Percentiles rank a stretch among this genome's conserved stretches.
These are phyloP conservation scores for Articulospora tetracladia DNA, from an alignment of 495 filamentous ascomycete genomes.

Conservation along the genomic window DNA sequence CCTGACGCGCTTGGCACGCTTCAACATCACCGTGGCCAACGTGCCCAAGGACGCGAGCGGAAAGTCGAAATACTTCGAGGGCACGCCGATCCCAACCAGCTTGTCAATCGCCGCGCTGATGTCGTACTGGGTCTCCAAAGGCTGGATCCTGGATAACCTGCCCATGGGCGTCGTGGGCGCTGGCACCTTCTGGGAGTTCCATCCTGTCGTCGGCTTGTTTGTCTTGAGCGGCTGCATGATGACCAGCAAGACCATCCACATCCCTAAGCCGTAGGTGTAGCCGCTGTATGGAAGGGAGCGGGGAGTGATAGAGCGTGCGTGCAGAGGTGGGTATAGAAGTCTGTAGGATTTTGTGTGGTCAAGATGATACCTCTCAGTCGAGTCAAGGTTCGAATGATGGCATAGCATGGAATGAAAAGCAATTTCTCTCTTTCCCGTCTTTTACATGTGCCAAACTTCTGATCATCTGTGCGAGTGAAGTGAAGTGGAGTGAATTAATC, in stretches of 20 bases:
- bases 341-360: neutral
- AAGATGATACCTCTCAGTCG: neutral
- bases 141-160: constrained; percentile 73
- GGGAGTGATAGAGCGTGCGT: neutral
- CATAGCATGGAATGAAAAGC: neutral
- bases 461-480: too few species aligned
- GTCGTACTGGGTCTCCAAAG: constrained; percentile 81
- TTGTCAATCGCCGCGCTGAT: constrained; percentile 76
- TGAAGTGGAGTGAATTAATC: too few species aligned
- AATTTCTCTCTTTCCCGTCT: neutral
- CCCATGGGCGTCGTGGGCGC: constrained; percentile 63
- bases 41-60: constrained; percentile 88
- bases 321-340: neutral
- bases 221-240: constrained; percentile 82
- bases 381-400: neutral
- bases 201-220: constrained; percentile 82
- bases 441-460: too few species aligned
- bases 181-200: constrained; percentile 74
- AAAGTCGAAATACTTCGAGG: constrained; percentile 93
- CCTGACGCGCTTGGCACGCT: constrained; percentile 87
- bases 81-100: constrained; percentile 91
- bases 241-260: constrained; percentile 91
- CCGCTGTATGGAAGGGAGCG: neutral
- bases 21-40: constrained; percentile 88
- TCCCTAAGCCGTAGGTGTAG: constrained; percentile 70